Conservation (phyloP, 352 stramenopile genomes). For the Aphanomyces stellatus region DNA sequence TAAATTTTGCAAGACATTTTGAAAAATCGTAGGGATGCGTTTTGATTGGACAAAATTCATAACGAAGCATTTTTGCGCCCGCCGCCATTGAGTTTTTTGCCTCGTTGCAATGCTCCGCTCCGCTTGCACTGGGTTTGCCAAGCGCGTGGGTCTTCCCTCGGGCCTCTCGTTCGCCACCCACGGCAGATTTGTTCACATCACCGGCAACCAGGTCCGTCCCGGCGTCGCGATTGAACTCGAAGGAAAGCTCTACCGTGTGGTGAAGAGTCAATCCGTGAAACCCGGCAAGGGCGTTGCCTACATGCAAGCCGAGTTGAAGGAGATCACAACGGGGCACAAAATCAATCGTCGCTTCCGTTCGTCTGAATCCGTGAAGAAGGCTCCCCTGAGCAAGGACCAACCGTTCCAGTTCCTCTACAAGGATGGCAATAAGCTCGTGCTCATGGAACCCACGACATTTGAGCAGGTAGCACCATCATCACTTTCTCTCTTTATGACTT, state of each 20-base stretch:
- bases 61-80: no score
- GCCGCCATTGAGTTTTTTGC: no score
- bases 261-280: slow-evolving; percentile 80
- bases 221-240: slow-evolving; percentile 80
- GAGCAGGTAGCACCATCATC: slow-evolving; percentile 44
- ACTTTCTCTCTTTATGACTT: not conserved
- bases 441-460: slow-evolving; percentile 76
- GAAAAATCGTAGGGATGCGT: not conserved
- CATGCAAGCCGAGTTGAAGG: slow-evolving; percentile 71
- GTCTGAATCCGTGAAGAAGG: slow-evolving; percentile 71
- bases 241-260: slow-evolving; percentile 74
- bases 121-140: no score
- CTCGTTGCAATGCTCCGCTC: no score
- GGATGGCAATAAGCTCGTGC: slow-evolving; percentile 62
- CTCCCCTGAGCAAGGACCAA: slow-evolving; percentile 56
- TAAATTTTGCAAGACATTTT: not conserved
- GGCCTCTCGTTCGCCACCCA: no score
- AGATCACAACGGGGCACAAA: slow-evolving; percentile 81
- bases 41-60: slow-evolving; percentile 12
- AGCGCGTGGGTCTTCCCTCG: no score
- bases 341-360: slow-evolving; percentile 76
- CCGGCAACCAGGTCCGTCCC: slow-evolving; percentile 66
- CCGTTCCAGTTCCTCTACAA: slow-evolving; percentile 80
- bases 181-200: slow-evolving; percentile 4
- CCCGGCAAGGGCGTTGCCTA: slow-evolving; percentile 78